Base-by-base conservation (phyloP, 2,329 filamentous ascomycete genomes). In the Penicillium brevicompactum region DNA sequence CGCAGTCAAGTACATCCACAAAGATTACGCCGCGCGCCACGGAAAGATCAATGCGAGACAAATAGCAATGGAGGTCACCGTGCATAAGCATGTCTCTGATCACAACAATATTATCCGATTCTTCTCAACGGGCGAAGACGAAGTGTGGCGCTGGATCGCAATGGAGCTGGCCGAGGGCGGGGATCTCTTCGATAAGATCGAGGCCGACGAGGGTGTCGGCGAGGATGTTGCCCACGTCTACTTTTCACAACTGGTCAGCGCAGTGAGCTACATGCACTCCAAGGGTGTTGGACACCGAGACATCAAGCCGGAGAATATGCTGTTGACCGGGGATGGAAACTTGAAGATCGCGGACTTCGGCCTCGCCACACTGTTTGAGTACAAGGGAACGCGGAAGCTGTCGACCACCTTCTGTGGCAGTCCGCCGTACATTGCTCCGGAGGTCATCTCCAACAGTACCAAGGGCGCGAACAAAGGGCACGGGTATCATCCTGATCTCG, bases 171-270 rank as follows among this genome's bases (percentile, higher is more conserved):
- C 94, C 44, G 91, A 95, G 66, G 94, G 94, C 41, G 94, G 94
- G 10, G 94, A 99, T 71, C 82, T 99, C 7, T 99, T 99, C 74
- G 94, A 99, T 85, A 99, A 99, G 80, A 97, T 99, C 66, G 95
- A 99, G 77, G 92, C 94, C 16, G 94, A 99, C 73, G 90, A 93
- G 43, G 94, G 94, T 46, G 91, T 97, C n/a, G 85, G 88, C 6
- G 87, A 96, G 73, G 91, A 97, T 71, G 91, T 99, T 70, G 93
- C 94, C 32, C 95, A 99, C 72, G 86, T 97, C 58, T 99, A 97
- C 78, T 99, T 99, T 73, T 84, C 88, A 2, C 94, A 99, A 76
- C 84, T 99, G 58, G 84, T 97, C 65, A 87, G 87, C 70, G 94
- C 93, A 8, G 90, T 97, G 59, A 88, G 88, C 69, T 99, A 92